Conservation (phyloP, 805 yeast species). For the Lachancea dasiensis region DNA sequence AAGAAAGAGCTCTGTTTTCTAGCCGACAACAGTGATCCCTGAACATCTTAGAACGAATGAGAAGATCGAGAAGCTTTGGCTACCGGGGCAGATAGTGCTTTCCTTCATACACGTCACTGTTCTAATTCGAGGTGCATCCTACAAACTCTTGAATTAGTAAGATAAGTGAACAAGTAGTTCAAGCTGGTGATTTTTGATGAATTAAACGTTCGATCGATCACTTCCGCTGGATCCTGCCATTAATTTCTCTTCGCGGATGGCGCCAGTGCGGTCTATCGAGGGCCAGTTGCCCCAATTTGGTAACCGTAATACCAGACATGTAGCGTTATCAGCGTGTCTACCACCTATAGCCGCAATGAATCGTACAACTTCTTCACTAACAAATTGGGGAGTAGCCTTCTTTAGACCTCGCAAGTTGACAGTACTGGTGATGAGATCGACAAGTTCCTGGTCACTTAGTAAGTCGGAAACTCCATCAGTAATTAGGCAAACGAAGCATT, state of each 20-base stretch:
- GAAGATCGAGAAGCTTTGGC: too few species aligned
- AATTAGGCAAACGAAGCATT: slow-evolving; percentile 73
- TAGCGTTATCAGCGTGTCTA: slow-evolving; percentile 78
- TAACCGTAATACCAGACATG: slow-evolving; percentile 73
- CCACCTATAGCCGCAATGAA: slow-evolving; percentile 85
- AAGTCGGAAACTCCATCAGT: slow-evolving; percentile 84
- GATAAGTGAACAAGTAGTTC: too few species aligned
- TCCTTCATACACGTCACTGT: too few species aligned
- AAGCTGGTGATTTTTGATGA: too few species aligned
- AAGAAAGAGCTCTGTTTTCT: too few species aligned
- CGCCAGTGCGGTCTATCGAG: slow-evolving; percentile 73
- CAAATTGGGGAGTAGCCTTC: slow-evolving; percentile 74
- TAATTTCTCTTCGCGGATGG: slow-evolving; percentile 65
- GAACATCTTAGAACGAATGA: too few species aligned
- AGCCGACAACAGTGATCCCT: too few species aligned
- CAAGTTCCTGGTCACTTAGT: slow-evolving; percentile 84
- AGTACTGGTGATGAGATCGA: slow-evolving; percentile 75
- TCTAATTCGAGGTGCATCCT: too few species aligned
- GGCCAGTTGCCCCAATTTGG: slow-evolving; percentile 97
- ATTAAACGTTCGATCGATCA: slow-evolving; percentile 9
- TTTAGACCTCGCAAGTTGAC: slow-evolving; percentile 53
- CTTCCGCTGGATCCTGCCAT: slow-evolving; percentile 11
- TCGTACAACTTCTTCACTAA: slow-evolving; percentile 78
- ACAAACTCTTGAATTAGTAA: too few species aligned
- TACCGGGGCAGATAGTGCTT: too few species aligned